A percentile compares a stretch with the other conserved stretches of the same genome.
Evolutionary conservation across 225 moss, liverwort and hornwort genomes (phyloP).

Genomic region (Ulota crispa): DNA sequence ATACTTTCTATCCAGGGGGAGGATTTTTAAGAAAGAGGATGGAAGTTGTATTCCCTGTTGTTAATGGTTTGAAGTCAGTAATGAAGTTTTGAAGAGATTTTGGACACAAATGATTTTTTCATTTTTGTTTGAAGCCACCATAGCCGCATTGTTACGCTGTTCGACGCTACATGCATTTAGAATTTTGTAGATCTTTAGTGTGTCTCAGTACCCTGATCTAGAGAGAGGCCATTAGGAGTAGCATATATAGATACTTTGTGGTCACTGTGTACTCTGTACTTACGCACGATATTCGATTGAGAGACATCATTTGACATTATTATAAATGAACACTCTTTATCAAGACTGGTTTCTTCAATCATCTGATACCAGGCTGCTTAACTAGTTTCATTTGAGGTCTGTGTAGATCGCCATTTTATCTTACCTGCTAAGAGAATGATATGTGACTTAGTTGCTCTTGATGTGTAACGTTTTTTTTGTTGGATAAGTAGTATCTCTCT

Average conservation of each 20-base stretch:
- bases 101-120: background rate
- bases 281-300: background rate
- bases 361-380: background rate
- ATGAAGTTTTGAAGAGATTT: background rate
- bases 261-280: background rate
- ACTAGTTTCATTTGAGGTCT: background rate
- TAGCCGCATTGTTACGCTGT: background rate
- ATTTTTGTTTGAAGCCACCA: background rate
- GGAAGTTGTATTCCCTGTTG: background rate
- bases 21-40: background rate
- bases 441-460: background rate
- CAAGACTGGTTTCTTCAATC: background rate
- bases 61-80: background rate
- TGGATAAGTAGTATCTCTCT: background rate
- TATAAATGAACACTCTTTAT: background rate
- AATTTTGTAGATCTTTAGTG: background rate
- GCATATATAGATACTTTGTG: background rate
- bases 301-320: background rate
- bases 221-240: background rate
- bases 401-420: background rate
- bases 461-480: background rate
- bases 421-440: background rate
- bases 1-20: background rate
- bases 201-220: background rate
- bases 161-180: background rate